Evolutionary conservation across 202 grass and related monocot genomes (phyloP).

Genomic region (Carex arenaria): DNA sequence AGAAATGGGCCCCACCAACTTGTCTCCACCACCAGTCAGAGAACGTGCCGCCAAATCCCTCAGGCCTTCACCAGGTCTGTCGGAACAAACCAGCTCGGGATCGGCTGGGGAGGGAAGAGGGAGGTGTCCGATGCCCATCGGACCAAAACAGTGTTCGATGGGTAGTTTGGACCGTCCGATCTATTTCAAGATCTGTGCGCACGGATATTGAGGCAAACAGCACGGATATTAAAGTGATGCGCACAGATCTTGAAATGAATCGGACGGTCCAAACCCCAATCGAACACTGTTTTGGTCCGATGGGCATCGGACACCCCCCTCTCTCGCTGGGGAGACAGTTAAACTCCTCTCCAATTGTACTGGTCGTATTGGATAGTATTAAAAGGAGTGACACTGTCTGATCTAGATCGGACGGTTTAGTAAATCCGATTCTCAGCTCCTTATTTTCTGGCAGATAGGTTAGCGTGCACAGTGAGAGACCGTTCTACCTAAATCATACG

Average conservation of each 20-base stretch:
- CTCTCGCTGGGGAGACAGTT: neutral
- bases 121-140: too few species aligned
- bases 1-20: slow-evolving; percentile 5
- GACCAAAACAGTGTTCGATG: too few species aligned
- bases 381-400: neutral
- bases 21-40: neutral
- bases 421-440: neutral
- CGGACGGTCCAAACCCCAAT: too few species aligned
- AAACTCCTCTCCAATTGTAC: neutral
- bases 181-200: too few species aligned
- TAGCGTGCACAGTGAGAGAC: neutral
- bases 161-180: too few species aligned
- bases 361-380: neutral
- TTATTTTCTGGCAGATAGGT: neutral
- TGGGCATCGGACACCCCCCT: too few species aligned
- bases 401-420: neutral
- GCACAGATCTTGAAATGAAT: too few species aligned
- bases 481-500: neutral
- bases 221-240: too few species aligned
- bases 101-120: neutral
- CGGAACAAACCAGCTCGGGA: neutral
- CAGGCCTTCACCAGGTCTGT: neutral
- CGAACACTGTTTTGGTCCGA: too few species aligned
- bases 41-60: slow-evolving; percentile 2
- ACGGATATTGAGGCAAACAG: too few species aligned